Percentiles rank a stretch among this genome's conserved stretches.
These are phyloP conservation scores for Solanum virginianum DNA, from an alignment of 257 asterid genomes.

Conservation along the genomic window DNA sequence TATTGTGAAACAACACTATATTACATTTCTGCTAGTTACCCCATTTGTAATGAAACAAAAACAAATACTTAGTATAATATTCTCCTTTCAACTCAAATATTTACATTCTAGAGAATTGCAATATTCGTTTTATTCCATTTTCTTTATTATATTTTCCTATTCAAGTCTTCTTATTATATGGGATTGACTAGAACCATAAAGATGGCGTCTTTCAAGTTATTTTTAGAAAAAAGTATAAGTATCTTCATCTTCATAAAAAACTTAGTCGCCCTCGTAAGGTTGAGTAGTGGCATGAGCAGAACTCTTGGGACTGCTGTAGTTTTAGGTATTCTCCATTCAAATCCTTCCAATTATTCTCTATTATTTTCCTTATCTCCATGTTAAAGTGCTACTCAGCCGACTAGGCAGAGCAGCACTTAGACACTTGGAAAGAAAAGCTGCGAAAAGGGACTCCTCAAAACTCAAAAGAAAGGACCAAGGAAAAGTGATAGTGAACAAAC, in stretches of 20 bases:
- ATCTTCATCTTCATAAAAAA: not conserved
- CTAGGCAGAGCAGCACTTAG: too few relatives aligned
- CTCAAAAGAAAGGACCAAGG: too few relatives aligned
- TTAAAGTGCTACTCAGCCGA: too few relatives aligned
- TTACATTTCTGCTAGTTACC: too few relatives aligned
- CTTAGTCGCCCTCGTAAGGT: not conserved
- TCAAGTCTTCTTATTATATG: not conserved
- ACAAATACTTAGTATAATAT: too few relatives aligned
- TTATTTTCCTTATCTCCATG: not conserved
- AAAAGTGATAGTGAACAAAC: too few relatives aligned
- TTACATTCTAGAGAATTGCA: not conserved
- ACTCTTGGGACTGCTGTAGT: not conserved
- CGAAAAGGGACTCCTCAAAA: too few relatives aligned
- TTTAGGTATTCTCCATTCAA: not conserved
- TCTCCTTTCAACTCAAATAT: not conserved
- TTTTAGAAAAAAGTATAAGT: not conserved
- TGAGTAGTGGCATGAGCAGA: not conserved
- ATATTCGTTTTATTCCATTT: not conserved
- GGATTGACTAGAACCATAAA: not conserved
- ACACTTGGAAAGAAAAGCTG: too few relatives aligned
- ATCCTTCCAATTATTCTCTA: not conserved
- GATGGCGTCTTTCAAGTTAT: not conserved
- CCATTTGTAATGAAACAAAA: too few relatives aligned
- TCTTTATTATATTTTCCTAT: not conserved
- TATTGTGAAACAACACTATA: too few relatives aligned